phyloP scores from a whole-genome alignment of 768 basidiomycete species.

The Termitomyces sp. region DNA sequence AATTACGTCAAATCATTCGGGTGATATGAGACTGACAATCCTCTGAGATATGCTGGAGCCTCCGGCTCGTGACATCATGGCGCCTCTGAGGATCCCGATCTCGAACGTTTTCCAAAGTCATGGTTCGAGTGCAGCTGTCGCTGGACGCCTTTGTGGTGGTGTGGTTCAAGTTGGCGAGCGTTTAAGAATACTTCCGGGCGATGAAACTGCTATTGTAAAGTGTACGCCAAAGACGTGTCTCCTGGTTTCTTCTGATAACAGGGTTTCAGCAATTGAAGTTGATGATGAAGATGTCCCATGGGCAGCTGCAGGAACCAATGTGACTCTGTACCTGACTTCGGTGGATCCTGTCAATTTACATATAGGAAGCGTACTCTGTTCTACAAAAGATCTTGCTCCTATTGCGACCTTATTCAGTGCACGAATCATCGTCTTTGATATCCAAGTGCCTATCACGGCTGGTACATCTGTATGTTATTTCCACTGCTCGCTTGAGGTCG shows the following conservation, averaged over 20 bases:
- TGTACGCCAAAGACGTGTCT: slow-evolving; percentile 28
- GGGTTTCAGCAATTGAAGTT: slow-evolving; percentile 69
- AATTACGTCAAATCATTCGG: not conserved
- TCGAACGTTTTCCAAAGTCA: slow-evolving; percentile 94
- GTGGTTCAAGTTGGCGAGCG: slow-evolving; percentile 90
- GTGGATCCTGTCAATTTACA: slow-evolving; percentile 84
- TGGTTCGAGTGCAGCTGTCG: slow-evolving; percentile 69
- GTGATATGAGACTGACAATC: not conserved
- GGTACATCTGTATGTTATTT: slow-evolving; percentile 65
- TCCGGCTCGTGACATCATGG: slow-evolving; percentile 67
- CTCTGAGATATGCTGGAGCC: slow-evolving; percentile 71
- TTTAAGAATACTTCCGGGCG: slow-evolving; percentile 83
- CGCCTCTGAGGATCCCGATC: slow-evolving; percentile 81
- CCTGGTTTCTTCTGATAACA: not conserved
- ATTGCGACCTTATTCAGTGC: slow-evolving; percentile 76
- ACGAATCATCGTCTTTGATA: slow-evolving; percentile 90
- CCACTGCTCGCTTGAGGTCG: not conserved
- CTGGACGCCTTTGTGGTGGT: slow-evolving; percentile 82
- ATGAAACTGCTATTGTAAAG: slow-evolving; percentile 80
- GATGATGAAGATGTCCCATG: slow-evolving; percentile 76
- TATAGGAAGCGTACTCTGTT: slow-evolving; percentile 88
- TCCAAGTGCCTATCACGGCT: slow-evolving; percentile 80
- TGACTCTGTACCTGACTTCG: slow-evolving; percentile 74
- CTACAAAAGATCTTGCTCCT: slow-evolving; percentile 62
- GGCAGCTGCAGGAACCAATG: slow-evolving; percentile 88